Percentiles rank a stretch among this genome's conserved stretches.
Evolutionary conservation across 2,329 filamentous ascomycete species (phyloP).

Genomic region (Xenoacremonium recifei): DNA sequence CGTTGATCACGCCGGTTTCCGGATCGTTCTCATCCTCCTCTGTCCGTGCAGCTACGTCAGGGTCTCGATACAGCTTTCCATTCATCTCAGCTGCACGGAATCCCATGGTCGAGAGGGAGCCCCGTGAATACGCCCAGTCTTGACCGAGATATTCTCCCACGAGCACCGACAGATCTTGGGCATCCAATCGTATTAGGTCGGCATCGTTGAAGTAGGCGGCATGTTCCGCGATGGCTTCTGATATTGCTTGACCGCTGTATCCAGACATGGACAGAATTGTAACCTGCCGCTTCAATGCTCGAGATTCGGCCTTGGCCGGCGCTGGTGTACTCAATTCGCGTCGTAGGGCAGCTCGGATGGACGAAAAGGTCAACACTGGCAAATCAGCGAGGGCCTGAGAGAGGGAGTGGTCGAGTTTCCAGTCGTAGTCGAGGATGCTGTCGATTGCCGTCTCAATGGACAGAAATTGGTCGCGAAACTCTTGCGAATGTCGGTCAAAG

Average conservation of each 20-base stretch:
- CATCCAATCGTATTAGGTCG: constrained; percentile 66
- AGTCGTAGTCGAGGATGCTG: constrained; percentile 28
- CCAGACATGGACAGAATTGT: constrained; percentile 37
- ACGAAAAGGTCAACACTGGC: constrained; percentile 31
- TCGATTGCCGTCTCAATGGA: constrained; percentile 25
- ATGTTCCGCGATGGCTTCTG: constrained; percentile 56
- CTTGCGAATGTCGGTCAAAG: constrained; percentile 27
- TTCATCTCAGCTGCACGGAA: constrained; percentile 56
- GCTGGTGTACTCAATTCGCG: constrained; percentile 29
- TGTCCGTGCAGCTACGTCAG: constrained; percentile 33
- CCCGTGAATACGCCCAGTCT: constrained; percentile 46
- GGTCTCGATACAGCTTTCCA: constrained; percentile 49
- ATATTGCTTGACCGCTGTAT: constrained; percentile 37
- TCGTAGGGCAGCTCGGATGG: constrained; percentile 25
- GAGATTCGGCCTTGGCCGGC: constrained; percentile 30
- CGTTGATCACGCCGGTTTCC: constrained; percentile 30
- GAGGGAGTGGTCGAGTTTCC: constrained; percentile 31
- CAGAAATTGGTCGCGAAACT: constrained; percentile 29
- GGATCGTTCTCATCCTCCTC: constrained; percentile 35
- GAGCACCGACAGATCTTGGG: constrained; percentile 68
- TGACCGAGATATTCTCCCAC: constrained; percentile 70
- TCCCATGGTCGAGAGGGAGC: constrained; percentile 52
- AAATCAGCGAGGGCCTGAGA: constrained; percentile 36
- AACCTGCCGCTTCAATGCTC: constrained; percentile 36
- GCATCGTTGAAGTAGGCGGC: constrained; percentile 61